Conservation (phyloP, 441 rosid genomes). For the Capsella rubella region DNA sequence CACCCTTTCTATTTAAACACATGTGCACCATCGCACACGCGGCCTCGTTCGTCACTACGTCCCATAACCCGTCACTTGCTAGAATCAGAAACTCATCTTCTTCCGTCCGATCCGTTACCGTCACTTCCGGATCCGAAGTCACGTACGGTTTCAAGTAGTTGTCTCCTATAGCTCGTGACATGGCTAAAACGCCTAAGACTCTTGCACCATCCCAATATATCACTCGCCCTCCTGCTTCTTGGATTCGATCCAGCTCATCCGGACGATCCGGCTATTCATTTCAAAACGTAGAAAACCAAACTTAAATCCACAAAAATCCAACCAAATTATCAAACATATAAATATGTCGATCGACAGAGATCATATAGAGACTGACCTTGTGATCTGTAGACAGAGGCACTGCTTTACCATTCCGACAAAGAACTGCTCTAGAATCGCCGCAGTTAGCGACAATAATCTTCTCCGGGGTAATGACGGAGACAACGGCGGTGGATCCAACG, state of each 20-base stretch:
- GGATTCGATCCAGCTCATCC: conserved; percentile 63
- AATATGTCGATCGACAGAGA: background rate
- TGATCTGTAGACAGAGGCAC: conserved; percentile 67
- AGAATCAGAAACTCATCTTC: conserved; percentile 66
- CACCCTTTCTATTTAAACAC: conserved; percentile 46
- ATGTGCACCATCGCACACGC: conserved; percentile 62
- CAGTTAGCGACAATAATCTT: conserved; percentile 67
- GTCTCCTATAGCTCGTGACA: conserved; percentile 76
- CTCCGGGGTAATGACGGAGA: conserved; percentile 60
- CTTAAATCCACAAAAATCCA: no score
- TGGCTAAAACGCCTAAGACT: conserved; percentile 64
- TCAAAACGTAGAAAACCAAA: background rate
- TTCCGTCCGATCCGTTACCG: conserved; percentile 52
- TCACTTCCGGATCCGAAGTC: conserved; percentile 67
- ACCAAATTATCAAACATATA: background rate
- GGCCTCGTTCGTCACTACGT: conserved; percentile 64
- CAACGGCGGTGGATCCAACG: conserved; percentile 73
- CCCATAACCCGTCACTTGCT: conserved; percentile 71
- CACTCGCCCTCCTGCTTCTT: conserved; percentile 67
- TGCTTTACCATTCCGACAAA: conserved; percentile 63
- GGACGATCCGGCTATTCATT: conserved; percentile 70
- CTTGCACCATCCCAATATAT: conserved; percentile 73
- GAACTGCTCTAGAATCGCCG: conserved; percentile 72
- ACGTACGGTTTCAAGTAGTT: conserved; percentile 72
- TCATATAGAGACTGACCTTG: conserved; percentile 48